These are phyloP conservation scores for Cryptococcus neoformans DNA, from an alignment of 1,284 basidiomycete species.

Conservation along the genomic window DNA sequence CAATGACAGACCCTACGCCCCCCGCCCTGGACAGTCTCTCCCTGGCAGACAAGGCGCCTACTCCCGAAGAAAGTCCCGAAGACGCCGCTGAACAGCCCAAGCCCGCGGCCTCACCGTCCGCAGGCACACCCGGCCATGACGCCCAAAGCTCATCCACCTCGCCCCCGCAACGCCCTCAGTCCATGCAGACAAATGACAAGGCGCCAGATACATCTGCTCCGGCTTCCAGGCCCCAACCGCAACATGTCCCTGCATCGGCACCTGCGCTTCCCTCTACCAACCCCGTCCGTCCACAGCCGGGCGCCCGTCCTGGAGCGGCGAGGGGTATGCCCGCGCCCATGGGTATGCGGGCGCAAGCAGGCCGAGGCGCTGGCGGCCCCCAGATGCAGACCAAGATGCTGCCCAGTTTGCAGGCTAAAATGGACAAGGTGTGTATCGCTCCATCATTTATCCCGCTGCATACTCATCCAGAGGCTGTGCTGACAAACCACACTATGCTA, in stretches of 20 bases:
- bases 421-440: slow-evolving; percentile 59
- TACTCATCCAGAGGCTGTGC: neutral
- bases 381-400: slow-evolving; percentile 57
- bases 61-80: neutral
- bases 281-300: slow-evolving; percentile 4
- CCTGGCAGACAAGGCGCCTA: neutral
- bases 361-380: slow-evolving; percentile 17
- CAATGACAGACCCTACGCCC: slow-evolving; percentile 20
- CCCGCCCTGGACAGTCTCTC: slow-evolving; percentile 13
- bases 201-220: slow-evolving; percentile 13
- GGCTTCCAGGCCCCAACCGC: neutral
- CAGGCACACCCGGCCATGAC: neutral
- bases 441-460: neutral
- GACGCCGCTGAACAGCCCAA: neutral
- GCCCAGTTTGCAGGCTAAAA: slow-evolving; percentile 85
- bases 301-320: slow-evolving; percentile 6
- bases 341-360: slow-evolving; percentile 28
- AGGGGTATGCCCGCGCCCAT: slow-evolving; percentile 31
- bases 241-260: slow-evolving; percentile 1
- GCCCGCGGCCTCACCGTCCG: neutral
- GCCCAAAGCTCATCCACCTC: slow-evolving; percentile 2
- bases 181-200: slow-evolving; percentile 1
- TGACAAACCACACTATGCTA: neutral
- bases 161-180: slow-evolving; percentile 8
- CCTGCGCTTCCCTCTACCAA: neutral